Percentiles rank a stretch among this genome's conserved stretches.
phyloP scores from a whole-genome alignment of 106 monocot genomes.

The Dendrobium huoshanense region DNA sequence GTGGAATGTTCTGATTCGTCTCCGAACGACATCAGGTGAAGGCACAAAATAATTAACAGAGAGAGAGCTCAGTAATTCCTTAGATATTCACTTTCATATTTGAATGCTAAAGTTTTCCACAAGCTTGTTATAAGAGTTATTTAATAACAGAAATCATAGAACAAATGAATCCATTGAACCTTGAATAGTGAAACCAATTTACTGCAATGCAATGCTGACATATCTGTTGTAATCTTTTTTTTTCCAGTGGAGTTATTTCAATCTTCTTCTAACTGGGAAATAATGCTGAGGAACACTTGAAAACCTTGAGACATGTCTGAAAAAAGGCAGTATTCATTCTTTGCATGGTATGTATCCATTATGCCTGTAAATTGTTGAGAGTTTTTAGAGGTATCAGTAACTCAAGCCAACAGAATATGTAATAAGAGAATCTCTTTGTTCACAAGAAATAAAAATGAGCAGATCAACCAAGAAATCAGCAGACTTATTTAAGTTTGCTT shows the following conservation, averaged over 20 bases:
- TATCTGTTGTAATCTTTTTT: neutral
- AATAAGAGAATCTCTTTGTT: neutral
- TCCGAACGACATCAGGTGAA: too few species aligned
- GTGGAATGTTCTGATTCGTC: too few species aligned
- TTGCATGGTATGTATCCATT: conserved; percentile 92
- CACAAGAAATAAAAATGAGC: neutral
- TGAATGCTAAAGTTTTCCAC: too few species aligned
- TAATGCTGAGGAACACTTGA: conserved; percentile 84
- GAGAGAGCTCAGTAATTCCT: too few species aligned
- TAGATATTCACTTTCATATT: too few species aligned
- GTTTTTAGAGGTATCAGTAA: neutral
- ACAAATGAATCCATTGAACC: too few species aligned
- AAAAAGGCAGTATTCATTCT: conserved; percentile 90
- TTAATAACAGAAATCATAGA: too few species aligned
- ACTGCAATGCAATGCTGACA: neutral
- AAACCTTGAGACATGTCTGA: conserved; percentile 96
- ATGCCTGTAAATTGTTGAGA: conserved; percentile 40
- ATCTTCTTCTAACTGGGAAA: conserved; percentile 76
- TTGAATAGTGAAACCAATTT: neutral
- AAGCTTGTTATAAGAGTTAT: too few species aligned
- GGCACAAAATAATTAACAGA: too few species aligned
- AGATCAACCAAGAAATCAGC: neutral
- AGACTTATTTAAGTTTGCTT: too few species aligned
- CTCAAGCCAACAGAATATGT: neutral
- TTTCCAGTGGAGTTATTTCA: neutral